Percentiles rank a stretch among this genome's conserved stretches.
Evolutionary conservation across 1,284 basidiomycete genomes (phyloP).

Genomic region (Melampsora medusae): DNA sequence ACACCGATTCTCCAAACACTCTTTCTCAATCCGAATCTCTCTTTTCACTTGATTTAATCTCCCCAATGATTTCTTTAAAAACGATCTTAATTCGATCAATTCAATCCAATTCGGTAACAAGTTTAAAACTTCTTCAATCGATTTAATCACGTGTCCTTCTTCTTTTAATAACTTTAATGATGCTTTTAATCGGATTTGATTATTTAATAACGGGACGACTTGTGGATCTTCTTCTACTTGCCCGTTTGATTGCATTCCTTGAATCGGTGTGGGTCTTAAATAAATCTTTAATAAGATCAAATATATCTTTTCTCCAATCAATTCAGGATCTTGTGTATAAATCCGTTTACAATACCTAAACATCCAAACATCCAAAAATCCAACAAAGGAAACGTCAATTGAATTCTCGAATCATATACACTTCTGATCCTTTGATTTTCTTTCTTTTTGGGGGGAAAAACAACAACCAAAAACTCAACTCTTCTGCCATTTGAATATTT

Average conservation of each 20-base stretch:
- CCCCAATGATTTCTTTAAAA: slow-evolving; percentile 70
- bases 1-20: slow-evolving; percentile 66
- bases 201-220: not conserved
- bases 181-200: slow-evolving; percentile 51
- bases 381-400: slow-evolving; percentile 11
- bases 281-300: slow-evolving; percentile 82
- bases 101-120: slow-evolving; percentile 84
- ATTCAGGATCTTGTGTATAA: slow-evolving; percentile 58
- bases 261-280: slow-evolving; percentile 63
- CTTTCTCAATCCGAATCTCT: slow-evolving; percentile 67
- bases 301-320: slow-evolving; percentile 65
- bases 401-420: not conserved
- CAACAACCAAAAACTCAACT: slow-evolving; percentile 59
- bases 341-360: slow-evolving; percentile 79
- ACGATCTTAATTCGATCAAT: slow-evolving; percentile 72
- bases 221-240: too few relatives aligned
- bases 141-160: slow-evolving; percentile 76
- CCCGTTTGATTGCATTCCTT: not conserved
- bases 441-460: not conserved
- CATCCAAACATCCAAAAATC: not conserved
- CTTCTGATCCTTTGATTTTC: not conserved
- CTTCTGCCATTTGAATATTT: slow-evolving; percentile 80
- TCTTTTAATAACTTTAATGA: slow-evolving; percentile 79
- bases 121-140: slow-evolving; percentile 69
- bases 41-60: slow-evolving; percentile 62